Percentiles rank a stretch among this genome's conserved stretches.
These are phyloP conservation scores for Gomphus sp. DNA, from an alignment of 1,284 basidiomycete genomes.

Conservation along the genomic window DNA sequence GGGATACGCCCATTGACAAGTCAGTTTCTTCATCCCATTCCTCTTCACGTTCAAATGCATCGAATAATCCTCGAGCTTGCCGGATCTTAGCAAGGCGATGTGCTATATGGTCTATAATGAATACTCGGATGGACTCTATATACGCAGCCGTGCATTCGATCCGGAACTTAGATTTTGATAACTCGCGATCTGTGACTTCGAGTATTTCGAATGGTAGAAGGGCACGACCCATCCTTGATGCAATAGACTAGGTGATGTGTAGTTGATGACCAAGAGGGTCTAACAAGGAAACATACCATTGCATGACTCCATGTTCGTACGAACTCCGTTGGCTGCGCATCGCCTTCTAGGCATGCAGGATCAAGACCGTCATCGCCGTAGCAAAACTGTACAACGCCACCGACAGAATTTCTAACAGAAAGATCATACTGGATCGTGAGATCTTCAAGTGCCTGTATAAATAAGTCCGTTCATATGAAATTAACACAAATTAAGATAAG, in stretches of 20 bases:
- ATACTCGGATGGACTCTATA: constrained; percentile 66
- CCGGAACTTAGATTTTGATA: constrained; percentile 52
- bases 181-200: constrained; percentile 60
- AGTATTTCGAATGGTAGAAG: constrained; percentile 87
- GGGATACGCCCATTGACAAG: constrained; percentile 63
- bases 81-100: constrained; percentile 63
- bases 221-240: constrained; percentile 46
- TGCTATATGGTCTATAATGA: constrained; percentile 65
- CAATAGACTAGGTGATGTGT: constrained; percentile 43
- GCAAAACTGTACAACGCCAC: constrained; percentile 95
- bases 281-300: constrained; percentile 40
- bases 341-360: constrained; percentile 92
- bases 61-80: constrained; percentile 75
- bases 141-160: constrained; percentile 73
- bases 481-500: not conserved
- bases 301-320: constrained; percentile 86
- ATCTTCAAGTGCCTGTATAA: constrained; percentile 77
- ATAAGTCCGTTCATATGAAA: not conserved
- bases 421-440: constrained; percentile 95
- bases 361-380: constrained; percentile 98
- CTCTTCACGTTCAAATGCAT: constrained; percentile 64
- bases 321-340: constrained; percentile 85
- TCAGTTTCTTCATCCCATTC: constrained; percentile 79
- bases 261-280: not conserved
- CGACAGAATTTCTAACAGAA: constrained; percentile 92